Conservation (phyloP, 1,139 yeast genomes). For the Hyphopichia pseudoburtonii region DNA sequence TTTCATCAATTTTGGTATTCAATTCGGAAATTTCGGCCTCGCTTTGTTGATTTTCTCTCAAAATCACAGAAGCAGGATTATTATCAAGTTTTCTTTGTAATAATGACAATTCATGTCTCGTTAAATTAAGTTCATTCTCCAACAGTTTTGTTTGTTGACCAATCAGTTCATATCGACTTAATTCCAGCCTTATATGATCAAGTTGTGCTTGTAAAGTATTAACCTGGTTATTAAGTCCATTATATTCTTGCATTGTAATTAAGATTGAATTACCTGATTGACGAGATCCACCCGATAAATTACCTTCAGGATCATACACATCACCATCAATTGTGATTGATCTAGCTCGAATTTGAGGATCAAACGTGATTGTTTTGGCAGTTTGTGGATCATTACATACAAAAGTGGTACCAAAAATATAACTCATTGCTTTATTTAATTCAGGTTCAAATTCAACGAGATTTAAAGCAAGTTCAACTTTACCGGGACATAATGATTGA, state of each 20-base stretch:
- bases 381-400: slow-evolving; percentile 85
- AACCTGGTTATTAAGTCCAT: slow-evolving; percentile 46
- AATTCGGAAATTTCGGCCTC: slow-evolving; percentile 50
- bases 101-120: slow-evolving; percentile 65
- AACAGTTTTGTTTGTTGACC: slow-evolving; percentile 55
- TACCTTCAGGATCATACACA: slow-evolving; percentile 93
- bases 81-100: slow-evolving; percentile 60
- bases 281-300: slow-evolving; percentile 93
- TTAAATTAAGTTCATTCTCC: slow-evolving; percentile 65
- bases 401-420: slow-evolving; percentile 84
- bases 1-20: slow-evolving; percentile 33
- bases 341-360: slow-evolving; percentile 74
- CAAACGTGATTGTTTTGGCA: slow-evolving; percentile 84
- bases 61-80: slow-evolving; percentile 58
- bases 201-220: slow-evolving; percentile 40
- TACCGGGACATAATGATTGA: slow-evolving; percentile 69
- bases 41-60: slow-evolving; percentile 51
- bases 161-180: slow-evolving; percentile 46
- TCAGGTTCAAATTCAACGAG: slow-evolving; percentile 73
- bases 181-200: slow-evolving; percentile 35
- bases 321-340: slow-evolving; percentile 96
- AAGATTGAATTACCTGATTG: slow-evolving; percentile 59
- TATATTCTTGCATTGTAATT: slow-evolving; percentile 66
- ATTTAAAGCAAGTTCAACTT: slow-evolving; percentile 84
- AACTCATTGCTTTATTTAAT: slow-evolving; percentile 81